Evolutionary conservation across 345 rosid genomes (phyloP), one percentile per base, ranked within the genome.

Genomic region (Eucalyptus pauciflora): DNA sequence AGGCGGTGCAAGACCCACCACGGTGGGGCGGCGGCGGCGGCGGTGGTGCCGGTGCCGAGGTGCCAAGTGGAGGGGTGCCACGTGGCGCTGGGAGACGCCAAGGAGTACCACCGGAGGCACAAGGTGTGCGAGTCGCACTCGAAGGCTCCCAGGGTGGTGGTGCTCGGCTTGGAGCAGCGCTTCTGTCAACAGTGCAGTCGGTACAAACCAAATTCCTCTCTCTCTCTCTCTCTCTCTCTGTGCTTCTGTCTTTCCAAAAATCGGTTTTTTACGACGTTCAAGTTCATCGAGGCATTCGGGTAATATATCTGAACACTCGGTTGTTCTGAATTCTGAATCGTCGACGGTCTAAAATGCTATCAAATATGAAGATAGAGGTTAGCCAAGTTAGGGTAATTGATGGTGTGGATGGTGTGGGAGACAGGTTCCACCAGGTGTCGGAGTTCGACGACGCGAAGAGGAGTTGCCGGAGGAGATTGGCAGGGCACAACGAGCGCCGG

Each of bases 161-260:
- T 97, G 81, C 86, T 88, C 37, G 99, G 99, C 88, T 48, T 94
- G 56, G 96, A 95, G 89, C 96, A 96, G 89, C 94, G 99, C 8
- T 97, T 97, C 90, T 97, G 99, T 89, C 99, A 97, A 92, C 98
- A 97, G 90, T 97, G 99, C 91, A 97, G 99, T 93, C 93, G 98
- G 99, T 95, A 91, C 22, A 56, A 13, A 43, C 76, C 50, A 18
- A 41, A 41, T 48, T 2, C 85, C 45, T 33, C 81, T 10, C 48
- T 37, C 25, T 71, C 80, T 71, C 81, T 71, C 79, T 69, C 79
- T n/a, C 79, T 37, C 22, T n/a, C 20, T 64, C 79, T 69, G 4
- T 29, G 41, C 76, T 13, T 64, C 8, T 14, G 76, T 64, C 62
- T 64, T n/a, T 64, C 9, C 11, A 15, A 64, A 64, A n/a, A 64